A percentile compares a stretch with the other conserved stretches of the same genome.
phyloP scores from a whole-genome alignment of 2,329 filamentous ascomycete species.

The Pochonia chlamydosporia region DNA sequence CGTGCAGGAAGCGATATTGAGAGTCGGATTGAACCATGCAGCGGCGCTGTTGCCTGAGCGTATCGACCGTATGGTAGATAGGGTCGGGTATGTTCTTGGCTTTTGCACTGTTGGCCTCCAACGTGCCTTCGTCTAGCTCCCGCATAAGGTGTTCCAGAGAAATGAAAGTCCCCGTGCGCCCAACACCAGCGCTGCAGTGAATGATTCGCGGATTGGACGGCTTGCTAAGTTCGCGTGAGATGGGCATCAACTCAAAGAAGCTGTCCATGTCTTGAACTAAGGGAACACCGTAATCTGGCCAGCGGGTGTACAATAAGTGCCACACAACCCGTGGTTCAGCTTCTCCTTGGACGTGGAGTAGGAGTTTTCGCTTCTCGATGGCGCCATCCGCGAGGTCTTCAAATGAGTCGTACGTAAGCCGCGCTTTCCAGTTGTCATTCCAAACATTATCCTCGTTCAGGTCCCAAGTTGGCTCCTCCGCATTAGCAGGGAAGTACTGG shows the following conservation, averaged over 20 bases:
- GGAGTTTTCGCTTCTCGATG: conserved; percentile 70
- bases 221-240: conserved; percentile 55
- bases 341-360: conserved; percentile 44
- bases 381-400: conserved; percentile 49
- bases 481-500: conserved; percentile 70
- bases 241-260: conserved; percentile 63
- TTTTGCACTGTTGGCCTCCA: conserved; percentile 42
- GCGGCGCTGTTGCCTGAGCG: conserved; percentile 78
- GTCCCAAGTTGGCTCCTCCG: conserved; percentile 45
- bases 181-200: conserved; percentile 88
- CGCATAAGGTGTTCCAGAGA: conserved; percentile 85
- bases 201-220: conserved; percentile 64
- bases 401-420: conserved; percentile 60
- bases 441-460: conserved; percentile 62
- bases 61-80: conserved; percentile 73
- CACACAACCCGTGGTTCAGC: conserved; percentile 57
- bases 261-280: conserved; percentile 59
- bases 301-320: conserved; percentile 80
- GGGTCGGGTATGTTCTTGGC: conserved; percentile 46
- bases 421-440: conserved; percentile 61
- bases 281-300: conserved; percentile 88
- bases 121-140: conserved; percentile 69
- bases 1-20: conserved; percentile 86
- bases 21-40: conserved; percentile 90
- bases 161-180: conserved; percentile 92